Evolutionary conservation across 148 eudicot genomes (phyloP), one percentile per base, ranked within the genome.

Genomic region (Chenopodium suecicum): DNA sequence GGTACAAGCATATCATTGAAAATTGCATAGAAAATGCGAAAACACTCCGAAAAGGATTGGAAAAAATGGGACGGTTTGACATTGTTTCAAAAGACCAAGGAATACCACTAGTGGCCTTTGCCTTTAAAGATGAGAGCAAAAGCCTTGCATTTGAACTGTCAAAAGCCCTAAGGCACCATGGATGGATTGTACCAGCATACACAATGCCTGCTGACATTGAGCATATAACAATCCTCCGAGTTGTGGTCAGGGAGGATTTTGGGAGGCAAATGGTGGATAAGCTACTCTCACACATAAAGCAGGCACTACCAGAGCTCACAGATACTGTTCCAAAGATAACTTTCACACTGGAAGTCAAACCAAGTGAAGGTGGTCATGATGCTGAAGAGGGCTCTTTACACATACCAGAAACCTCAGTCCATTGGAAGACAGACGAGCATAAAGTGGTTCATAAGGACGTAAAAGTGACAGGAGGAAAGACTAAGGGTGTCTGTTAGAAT

Each of bases 171-270:
- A 66, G 86, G 12, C 79, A 73, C 64, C 29, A 81, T 44, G 88
- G 88, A 54, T 86, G 88, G 88, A 81, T 86, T 22, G 86, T 86
- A 47, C 88, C 88, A 41, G 88, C 88, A 32, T 86, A 86, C 74
- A 83, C 86, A 22, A 86, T 86, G 88, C 88, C 88, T 7, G 86
- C 88, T 29, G 83, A 86, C 79, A 65, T 81, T 22, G 86, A 86
- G 69, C 56, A 86, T 17, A 76, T 86, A 82, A 78, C 88, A 16
- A 83, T 86, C 76, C 86, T 86, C 50, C 78, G 88, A 12, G 77
- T 86, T 48, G 86, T 83, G 32, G 85, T 83, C 46, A 81, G 86
- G 8, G 88, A 86, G 41, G 88, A 83, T 58, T 86, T 86, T 1
- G 86, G 88, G 64, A 83, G 90, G 78, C 82, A 86, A 50, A 82